Evolutionary conservation across 192 early-diverging fungal genomes (phyloP).

Genomic region (Coemansia sp.): DNA sequence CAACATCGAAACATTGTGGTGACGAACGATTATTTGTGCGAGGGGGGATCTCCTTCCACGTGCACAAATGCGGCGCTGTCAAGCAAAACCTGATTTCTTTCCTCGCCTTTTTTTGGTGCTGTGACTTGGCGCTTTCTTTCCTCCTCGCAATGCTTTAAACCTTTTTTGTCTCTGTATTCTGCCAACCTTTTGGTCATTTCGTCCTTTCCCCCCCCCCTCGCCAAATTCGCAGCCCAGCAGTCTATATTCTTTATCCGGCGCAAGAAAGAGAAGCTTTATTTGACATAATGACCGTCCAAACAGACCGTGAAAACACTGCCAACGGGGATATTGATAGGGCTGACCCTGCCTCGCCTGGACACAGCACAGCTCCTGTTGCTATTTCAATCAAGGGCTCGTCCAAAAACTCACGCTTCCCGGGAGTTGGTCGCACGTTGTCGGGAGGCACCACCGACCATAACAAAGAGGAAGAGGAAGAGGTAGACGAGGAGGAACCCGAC

Average conservation of each 20-base stretch:
- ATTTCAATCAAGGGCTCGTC: constrained; percentile 19
- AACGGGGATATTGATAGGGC: background rate
- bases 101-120: too few species aligned
- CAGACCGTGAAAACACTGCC: constrained; percentile 12
- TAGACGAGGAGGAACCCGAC: constrained; percentile 4
- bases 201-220: too few species aligned
- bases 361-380: constrained; percentile 1
- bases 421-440: constrained; percentile 30
- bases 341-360: background rate
- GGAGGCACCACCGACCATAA: background rate
- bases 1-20: background rate
- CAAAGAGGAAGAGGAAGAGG: background rate
- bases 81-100: too few species aligned
- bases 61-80: too few species aligned
- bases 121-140: too few species aligned
- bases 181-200: too few species aligned
- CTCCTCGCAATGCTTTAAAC: too few species aligned
- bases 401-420: constrained; percentile 35
- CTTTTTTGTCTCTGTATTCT: too few species aligned
- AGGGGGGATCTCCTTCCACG: too few species aligned
- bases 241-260: background rate
- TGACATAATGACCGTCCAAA: constrained; percentile 21
- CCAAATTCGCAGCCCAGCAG: background rate
- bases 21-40: too few species aligned
- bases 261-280: background rate